Conservation (phyloP, 257 asterid genomes). For the Sherardia arvensis region DNA sequence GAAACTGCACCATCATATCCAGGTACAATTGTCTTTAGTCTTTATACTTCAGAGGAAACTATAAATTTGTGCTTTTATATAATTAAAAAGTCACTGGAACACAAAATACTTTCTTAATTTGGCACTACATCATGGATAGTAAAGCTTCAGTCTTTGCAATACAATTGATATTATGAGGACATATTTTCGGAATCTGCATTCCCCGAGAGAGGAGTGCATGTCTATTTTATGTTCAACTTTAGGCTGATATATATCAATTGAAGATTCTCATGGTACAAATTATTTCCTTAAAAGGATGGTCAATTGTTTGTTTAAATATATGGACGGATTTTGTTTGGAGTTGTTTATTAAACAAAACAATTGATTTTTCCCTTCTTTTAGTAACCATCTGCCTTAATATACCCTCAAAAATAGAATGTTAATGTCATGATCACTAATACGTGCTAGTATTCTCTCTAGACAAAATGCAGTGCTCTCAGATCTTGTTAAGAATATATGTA, state of each 20-base stretch:
- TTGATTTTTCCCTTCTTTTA: background rate
- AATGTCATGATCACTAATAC: no score
- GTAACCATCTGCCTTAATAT: background rate
- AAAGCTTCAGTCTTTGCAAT: background rate
- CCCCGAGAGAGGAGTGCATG: background rate
- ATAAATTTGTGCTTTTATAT: background rate
- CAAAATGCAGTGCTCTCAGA: background rate
- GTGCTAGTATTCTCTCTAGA: background rate
- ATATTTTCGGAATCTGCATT: background rate
- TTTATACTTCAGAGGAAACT: background rate
- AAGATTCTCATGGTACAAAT: no score
- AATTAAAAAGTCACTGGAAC: background rate
- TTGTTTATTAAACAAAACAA: no score
- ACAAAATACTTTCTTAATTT: background rate
- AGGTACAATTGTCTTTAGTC: background rate
- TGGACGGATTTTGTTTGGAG: background rate
- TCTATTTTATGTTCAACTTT: background rate
- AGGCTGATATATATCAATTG: no score
- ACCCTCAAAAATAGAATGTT: background rate
- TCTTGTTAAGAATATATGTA: background rate
- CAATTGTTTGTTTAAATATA: background rate
- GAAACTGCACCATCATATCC: constrained; percentile 10
- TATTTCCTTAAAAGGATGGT: background rate
- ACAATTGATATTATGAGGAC: background rate
- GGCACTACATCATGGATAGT: background rate